Percentiles rank a stretch among this genome's conserved stretches.
Evolutionary conservation across 495 filamentous ascomycete genomes (phyloP).

Genomic region (Tuber brumale): DNA sequence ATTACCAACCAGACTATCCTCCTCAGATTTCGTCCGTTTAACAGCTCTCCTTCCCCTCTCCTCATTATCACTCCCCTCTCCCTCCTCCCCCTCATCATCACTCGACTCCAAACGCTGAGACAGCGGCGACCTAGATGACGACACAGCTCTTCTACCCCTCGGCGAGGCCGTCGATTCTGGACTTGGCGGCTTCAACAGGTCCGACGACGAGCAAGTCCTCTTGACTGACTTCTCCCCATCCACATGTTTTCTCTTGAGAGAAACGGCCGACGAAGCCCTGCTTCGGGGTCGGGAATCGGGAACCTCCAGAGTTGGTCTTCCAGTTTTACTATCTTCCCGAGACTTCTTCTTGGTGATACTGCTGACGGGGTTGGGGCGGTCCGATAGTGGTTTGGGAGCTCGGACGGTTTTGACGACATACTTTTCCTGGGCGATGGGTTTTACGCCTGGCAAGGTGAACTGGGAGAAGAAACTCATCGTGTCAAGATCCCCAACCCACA

Average conservation of each 20-base stretch:
- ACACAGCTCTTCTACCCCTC: slow-evolving; percentile 17
- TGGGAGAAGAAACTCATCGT: slow-evolving; percentile 40
- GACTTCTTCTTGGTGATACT: not conserved
- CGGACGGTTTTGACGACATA: slow-evolving; percentile 37
- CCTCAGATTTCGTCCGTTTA: slow-evolving; percentile 28
- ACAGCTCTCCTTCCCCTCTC: slow-evolving; percentile 24
- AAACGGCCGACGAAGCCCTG: slow-evolving; percentile 11
- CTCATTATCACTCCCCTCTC: slow-evolving; percentile 22
- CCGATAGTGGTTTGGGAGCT: slow-evolving; percentile 21
- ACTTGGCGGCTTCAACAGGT: slow-evolving; percentile 28
- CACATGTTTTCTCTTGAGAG: slow-evolving; percentile 28
- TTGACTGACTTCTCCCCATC: slow-evolving; percentile 9
- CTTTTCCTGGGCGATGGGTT: slow-evolving; percentile 37
- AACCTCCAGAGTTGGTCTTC: slow-evolving; percentile 17
- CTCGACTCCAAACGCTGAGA: slow-evolving; percentile 33
- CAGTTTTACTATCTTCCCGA: slow-evolving; percentile 2
- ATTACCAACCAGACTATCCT: slow-evolving; percentile 10
- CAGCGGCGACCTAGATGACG: slow-evolving; percentile 29
- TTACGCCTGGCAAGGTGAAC: slow-evolving; percentile 38
- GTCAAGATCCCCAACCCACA: not conserved
- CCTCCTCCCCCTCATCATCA: slow-evolving; percentile 15
- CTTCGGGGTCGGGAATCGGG: slow-evolving; percentile 13
- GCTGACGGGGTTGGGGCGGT: slow-evolving; percentile 2
- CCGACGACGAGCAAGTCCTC: slow-evolving; percentile 8
- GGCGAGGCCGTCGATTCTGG: slow-evolving; percentile 21